Evolutionary conservation across 2,329 filamentous ascomycete species (phyloP).

Genomic region (Macrophomina tecta): DNA sequence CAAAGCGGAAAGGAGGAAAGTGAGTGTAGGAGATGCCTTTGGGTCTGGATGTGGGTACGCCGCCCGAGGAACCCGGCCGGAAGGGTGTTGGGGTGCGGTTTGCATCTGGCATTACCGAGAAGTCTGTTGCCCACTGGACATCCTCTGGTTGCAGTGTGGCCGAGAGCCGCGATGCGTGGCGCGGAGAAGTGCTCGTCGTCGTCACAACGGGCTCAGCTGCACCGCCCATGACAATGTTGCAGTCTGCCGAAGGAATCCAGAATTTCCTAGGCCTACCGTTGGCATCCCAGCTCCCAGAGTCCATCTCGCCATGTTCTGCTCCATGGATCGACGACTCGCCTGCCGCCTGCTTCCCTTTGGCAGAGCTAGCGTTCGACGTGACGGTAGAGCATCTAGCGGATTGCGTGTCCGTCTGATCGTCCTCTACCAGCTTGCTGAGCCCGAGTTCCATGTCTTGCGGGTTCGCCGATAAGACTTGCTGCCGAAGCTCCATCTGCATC

Average conservation of each 20-base stretch:
- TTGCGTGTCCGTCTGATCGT: background rate
- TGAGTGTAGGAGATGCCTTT: conserved; percentile 57
- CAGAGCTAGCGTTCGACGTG: conserved; percentile 4
- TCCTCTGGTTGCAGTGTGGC: conserved; percentile 61
- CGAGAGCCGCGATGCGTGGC: conserved; percentile 54
- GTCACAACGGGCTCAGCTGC: conserved; percentile 59
- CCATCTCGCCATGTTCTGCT: conserved; percentile 42
- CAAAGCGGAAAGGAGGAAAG: conserved; percentile 65
- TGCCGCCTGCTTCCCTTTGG: conserved; percentile 53
- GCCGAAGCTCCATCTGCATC: conserved; percentile 63
- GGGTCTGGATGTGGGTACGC: conserved; percentile 39
- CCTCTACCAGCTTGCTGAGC: conserved; percentile 51
- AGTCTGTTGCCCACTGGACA: conserved; percentile 62
- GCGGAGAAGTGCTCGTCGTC: conserved; percentile 52
- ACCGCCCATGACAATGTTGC: conserved; percentile 62
- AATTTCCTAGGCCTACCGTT: conserved; percentile 62
- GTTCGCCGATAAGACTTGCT: conserved; percentile 60
- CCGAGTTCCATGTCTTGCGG: conserved; percentile 61
- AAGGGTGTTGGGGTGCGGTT: conserved; percentile 37
- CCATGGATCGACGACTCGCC: conserved; percentile 6
- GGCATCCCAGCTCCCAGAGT: conserved; percentile 60
- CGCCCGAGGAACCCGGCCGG: conserved; percentile 44
- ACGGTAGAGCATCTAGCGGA: background rate
- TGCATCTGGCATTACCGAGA: conserved; percentile 52
- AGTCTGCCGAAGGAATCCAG: conserved; percentile 62